Evolutionary conservation across 1,284 basidiomycete species (phyloP).

Genomic region (Marasmius oreades): DNA sequence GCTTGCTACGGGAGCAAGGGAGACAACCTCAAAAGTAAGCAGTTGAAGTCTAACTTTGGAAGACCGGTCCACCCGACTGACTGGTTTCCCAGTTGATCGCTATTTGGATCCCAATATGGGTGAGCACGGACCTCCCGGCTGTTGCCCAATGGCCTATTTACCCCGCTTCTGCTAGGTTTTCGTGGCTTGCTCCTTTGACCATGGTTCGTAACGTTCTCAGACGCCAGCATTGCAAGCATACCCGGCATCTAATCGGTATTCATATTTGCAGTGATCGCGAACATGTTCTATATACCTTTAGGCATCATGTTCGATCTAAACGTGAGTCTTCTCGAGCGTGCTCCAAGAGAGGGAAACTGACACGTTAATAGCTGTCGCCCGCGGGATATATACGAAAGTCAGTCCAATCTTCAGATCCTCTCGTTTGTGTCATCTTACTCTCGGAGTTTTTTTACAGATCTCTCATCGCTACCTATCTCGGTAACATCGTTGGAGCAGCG

Average conservation of each 20-base stretch:
- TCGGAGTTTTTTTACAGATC: conserved; percentile 40
- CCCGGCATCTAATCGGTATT: not conserved
- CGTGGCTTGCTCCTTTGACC: conserved; percentile 69
- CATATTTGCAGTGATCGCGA: conserved; percentile 48
- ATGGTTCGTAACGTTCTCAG: conserved; percentile 41
- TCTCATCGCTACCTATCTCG: conserved; percentile 62
- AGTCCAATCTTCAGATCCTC: conserved; percentile 15
- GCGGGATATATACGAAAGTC: conserved; percentile 68
- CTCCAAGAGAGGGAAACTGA: not conserved
- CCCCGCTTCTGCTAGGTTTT: conserved; percentile 48
- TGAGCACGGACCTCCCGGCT: conserved; percentile 23
- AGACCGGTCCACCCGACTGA: not conserved
- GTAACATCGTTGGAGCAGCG: conserved; percentile 67
- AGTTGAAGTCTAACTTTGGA: not conserved
- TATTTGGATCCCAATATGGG: conserved; percentile 76
- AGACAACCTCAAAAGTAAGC: conserved; percentile 65
- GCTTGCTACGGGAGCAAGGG: conserved; percentile 69
- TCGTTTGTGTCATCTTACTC: not conserved
- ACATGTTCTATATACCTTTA: conserved; percentile 73
- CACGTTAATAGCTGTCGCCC: conserved; percentile 39
- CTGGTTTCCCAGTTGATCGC: conserved; percentile 45
- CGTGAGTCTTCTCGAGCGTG: conserved; percentile 33
- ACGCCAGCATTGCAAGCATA: too few relatives aligned
- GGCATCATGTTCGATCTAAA: conserved; percentile 68
- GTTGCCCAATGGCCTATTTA: not conserved